These are phyloP conservation scores for Syncephalis fuscata DNA, from an alignment of 371 early-diverging fungal species.

Conservation along the genomic window DNA sequence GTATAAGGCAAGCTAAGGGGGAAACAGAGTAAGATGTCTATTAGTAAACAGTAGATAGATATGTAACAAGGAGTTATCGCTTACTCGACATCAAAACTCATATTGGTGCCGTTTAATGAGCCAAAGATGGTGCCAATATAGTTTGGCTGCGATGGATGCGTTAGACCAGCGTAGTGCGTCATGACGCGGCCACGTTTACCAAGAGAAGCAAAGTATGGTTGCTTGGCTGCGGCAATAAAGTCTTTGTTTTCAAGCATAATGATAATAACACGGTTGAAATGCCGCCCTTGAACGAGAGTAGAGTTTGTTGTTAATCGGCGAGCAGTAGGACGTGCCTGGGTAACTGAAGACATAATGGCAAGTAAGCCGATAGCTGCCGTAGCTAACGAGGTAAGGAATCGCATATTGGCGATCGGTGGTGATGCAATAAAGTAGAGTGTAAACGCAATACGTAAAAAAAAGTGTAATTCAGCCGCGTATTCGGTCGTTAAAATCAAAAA, in stretches of 20 bases:
- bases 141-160: neutral
- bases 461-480: no score
- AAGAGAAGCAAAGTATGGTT: neutral
- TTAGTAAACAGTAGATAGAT: neutral
- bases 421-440: no score
- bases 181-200: neutral
- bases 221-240: neutral
- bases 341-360: no score
- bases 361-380: no score
- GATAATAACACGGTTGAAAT: neutral
- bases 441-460: no score
- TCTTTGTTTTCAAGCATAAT: slow-evolving; percentile 1
- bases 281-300: neutral
- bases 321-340: neutral
- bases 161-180: neutral
- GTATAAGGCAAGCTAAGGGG: neutral
- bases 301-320: neutral
- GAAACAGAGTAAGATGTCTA: neutral
- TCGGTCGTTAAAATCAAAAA: no score
- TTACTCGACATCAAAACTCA: no score
- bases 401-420: no score
- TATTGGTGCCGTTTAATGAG: neutral
- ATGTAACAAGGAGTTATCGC: no score
- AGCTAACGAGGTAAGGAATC: no score
- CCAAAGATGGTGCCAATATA: neutral